Percentiles rank a stretch among this genome's conserved stretches.
Conservation (phyloP, 1,284 basidiomycete genomes). For the Filobasidium uniguttulatum region DNA sequence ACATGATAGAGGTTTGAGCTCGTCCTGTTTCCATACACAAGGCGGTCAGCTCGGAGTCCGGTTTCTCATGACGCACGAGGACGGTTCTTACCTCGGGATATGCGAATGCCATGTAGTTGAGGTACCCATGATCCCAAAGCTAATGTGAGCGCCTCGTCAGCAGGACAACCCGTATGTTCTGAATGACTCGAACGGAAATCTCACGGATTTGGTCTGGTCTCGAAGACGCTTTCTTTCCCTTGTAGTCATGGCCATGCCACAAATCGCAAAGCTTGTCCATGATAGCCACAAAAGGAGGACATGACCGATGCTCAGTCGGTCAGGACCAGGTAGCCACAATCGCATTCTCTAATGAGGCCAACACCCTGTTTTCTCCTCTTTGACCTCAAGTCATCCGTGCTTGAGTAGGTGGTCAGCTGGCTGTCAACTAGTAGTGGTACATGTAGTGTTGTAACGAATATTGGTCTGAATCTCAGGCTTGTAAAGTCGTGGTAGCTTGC, state of each 20-base stretch:
- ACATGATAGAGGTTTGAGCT: slow-evolving; percentile 80
- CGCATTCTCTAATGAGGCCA: too few species aligned
- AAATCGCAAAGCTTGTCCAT: too few species aligned
- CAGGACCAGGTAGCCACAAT: too few species aligned
- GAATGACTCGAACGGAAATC: background rate
- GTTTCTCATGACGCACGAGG: background rate
- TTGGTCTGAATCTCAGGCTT: too few species aligned
- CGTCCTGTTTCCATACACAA: slow-evolving; percentile 25
- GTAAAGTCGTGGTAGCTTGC: too few species aligned
- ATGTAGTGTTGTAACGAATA: too few species aligned
- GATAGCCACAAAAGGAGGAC: too few species aligned
- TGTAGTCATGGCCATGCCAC: slow-evolving; percentile 5
- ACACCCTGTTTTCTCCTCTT: too few species aligned
- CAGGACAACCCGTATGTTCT: background rate
- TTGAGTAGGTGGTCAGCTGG: too few species aligned
- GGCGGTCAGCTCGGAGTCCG: background rate
- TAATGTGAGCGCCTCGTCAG: slow-evolving; percentile 9
- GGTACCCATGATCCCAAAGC: slow-evolving; percentile 34
- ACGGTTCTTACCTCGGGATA: slow-evolving; percentile 34
- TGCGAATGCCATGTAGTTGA: slow-evolving; percentile 33
- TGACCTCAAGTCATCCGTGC: too few species aligned
- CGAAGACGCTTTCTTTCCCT: slow-evolving; percentile 3
- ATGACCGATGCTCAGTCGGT: too few species aligned
- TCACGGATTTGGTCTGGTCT: slow-evolving; percentile 10
- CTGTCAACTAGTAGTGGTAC: too few species aligned